phyloP scores from a whole-genome alignment of 2,329 filamentous ascomycete species.

The Aspergillus sp. region DNA sequence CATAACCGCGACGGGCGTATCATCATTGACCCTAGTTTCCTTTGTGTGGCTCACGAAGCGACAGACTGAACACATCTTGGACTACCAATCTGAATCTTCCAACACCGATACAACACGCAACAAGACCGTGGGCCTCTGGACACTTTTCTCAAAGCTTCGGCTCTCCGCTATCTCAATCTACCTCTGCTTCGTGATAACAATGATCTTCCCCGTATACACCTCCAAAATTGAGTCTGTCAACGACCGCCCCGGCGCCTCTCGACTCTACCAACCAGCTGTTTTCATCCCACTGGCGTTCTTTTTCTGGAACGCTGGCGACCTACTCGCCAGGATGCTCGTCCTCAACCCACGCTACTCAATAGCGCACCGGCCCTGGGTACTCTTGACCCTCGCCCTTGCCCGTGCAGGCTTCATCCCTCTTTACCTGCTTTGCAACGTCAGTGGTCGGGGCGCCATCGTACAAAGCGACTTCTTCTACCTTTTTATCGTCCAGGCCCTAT shows the following conservation, averaged over 20 bases:
- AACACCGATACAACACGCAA: constrained; percentile 22
- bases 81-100: constrained; percentile 30
- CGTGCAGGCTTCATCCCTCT: constrained; percentile 75
- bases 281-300: constrained; percentile 92
- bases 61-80: constrained; percentile 14
- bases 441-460: constrained; percentile 71
- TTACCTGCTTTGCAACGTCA: constrained; percentile 87
- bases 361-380: constrained; percentile 60
- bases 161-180: constrained; percentile 78
- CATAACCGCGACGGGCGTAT: constrained; percentile 78
- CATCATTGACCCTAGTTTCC: constrained; percentile 65
- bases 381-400: constrained; percentile 67
- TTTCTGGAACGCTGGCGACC: constrained; percentile 89
- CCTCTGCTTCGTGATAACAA: constrained; percentile 77
- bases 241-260: constrained; percentile 35
- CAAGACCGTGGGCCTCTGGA: constrained; percentile 59
- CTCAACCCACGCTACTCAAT: constrained; percentile 57
- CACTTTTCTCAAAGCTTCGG: constrained; percentile 73
- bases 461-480: constrained; percentile 87
- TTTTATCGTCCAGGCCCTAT: constrained; percentile 75
- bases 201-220: constrained; percentile 96
- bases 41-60: constrained; percentile 72
- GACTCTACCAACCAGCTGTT: constrained; percentile 67
- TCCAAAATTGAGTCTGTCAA: constrained; percentile 60
- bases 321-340: constrained; percentile 72